A percentile compares a stretch with the other conserved stretches of the same genome.
Evolutionary conservation across 2,329 filamentous ascomycete species (phyloP).

Genomic region (Fusarium sp.): DNA sequence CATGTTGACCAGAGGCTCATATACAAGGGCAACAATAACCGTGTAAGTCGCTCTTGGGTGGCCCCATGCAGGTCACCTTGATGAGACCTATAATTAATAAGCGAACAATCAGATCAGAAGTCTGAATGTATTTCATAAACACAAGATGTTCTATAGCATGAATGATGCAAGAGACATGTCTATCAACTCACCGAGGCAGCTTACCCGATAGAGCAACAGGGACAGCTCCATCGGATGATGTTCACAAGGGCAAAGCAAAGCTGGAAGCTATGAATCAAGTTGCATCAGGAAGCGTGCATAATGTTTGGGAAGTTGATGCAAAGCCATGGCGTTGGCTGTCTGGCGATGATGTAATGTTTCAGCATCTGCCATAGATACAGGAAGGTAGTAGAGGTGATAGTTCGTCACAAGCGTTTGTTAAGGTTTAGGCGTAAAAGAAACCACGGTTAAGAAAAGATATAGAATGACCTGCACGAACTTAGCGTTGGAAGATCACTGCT

Average conservation of each 20-base stretch:
- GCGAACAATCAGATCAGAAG: too few relatives aligned
- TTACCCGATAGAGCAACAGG: background rate
- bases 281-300: background rate
- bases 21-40: too few relatives aligned
- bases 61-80: too few relatives aligned
- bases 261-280: background rate
- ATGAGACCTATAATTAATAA: too few relatives aligned
- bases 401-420: background rate
- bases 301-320: background rate
- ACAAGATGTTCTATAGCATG: background rate
- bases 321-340: background rate
- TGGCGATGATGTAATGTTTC: background rate
- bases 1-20: too few relatives aligned
- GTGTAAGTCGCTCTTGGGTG: too few relatives aligned
- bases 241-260: background rate
- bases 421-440: background rate
- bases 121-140: too few relatives aligned
- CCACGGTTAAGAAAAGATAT: background rate
- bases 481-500: conserved; percentile 3
- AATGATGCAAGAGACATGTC: background rate
- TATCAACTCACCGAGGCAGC: background rate
- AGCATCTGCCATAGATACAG: conserved; percentile 7
- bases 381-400: conserved; percentile 14
- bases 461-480: conserved; percentile 4
- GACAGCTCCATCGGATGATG: background rate